Conservation (phyloP, 495 filamentous ascomycete genomes). For the Letharia columbiana region DNA sequence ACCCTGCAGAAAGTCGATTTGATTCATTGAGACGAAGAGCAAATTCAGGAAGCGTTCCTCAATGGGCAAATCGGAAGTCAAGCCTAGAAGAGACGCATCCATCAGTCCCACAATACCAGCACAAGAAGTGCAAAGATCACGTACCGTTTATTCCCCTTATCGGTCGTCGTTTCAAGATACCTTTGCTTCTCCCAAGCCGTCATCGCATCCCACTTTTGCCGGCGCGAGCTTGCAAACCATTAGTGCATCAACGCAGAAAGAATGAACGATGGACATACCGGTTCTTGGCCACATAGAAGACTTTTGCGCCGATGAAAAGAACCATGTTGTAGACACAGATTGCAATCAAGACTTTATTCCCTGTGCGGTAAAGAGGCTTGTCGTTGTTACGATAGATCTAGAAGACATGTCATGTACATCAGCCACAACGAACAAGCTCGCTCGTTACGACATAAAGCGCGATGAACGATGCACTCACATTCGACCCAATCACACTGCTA, state of each 20-base stretch:
- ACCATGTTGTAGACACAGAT: slow-evolving; percentile 45
- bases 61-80: slow-evolving; percentile 48
- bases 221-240: slow-evolving; percentile 27
- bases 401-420: not conserved
- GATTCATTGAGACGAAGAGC: not conserved
- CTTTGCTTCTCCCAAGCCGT: slow-evolving; percentile 48
- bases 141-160: slow-evolving; percentile 63
- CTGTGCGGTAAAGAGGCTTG: slow-evolving; percentile 55
- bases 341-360: slow-evolving; percentile 56
- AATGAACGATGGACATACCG: slow-evolving; percentile 11
- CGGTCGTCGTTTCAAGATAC: slow-evolving; percentile 57
- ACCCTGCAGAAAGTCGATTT: not conserved
- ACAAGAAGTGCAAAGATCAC: not conserved
- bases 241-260: not conserved
- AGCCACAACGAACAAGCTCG: not conserved
- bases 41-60: not conserved
- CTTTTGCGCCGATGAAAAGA: slow-evolving; percentile 48
- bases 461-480: slow-evolving; percentile 35
- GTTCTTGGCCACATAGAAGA: slow-evolving; percentile 58
- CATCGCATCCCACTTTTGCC: slow-evolving; percentile 51
- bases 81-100: slow-evolving; percentile 29
- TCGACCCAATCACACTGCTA: slow-evolving; percentile 52
- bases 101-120: slow-evolving; percentile 5
- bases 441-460: no score
- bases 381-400: slow-evolving; percentile 58